Percentiles rank a stretch among this genome's conserved stretches.
Evolutionary conservation across 2,329 filamentous ascomycete species (phyloP).

Genomic region (Boeremia lycopersici): DNA sequence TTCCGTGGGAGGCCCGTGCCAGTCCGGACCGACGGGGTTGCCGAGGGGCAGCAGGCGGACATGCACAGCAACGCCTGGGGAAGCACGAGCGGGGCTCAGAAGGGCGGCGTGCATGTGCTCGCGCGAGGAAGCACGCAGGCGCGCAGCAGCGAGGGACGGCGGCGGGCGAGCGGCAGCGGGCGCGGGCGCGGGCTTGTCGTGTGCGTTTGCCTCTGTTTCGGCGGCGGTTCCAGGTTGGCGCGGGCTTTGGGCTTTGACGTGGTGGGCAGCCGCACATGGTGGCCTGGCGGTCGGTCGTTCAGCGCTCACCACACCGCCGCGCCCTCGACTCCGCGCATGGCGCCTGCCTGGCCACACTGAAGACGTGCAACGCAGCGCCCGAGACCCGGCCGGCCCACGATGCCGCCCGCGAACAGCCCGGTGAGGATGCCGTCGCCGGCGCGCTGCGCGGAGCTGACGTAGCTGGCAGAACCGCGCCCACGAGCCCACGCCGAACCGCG

Average conservation of each 20-base stretch:
- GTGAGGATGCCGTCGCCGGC: slow-evolving; percentile 19
- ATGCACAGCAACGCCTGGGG: slow-evolving; percentile 1
- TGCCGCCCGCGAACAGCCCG: slow-evolving; percentile 47
- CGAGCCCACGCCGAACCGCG: slow-evolving; percentile 13
- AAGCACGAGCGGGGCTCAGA: slow-evolving; percentile 8
- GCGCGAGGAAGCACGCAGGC: not conserved
- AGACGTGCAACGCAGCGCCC: not conserved
- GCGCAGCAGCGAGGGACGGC: not conserved
- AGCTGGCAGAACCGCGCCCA: no score
- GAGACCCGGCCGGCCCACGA: slow-evolving; percentile 13
- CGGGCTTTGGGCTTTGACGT: no score
- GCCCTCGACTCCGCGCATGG: slow-evolving; percentile 23
- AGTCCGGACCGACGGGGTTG: no score
- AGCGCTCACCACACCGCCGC: slow-evolving; percentile 1
- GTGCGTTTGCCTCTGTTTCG: slow-evolving; percentile 15
- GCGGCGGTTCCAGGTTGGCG: slow-evolving; percentile 1
- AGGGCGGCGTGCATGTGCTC: slow-evolving; percentile 2
- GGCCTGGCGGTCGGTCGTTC: slow-evolving; percentile 1
- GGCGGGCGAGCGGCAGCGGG: not conserved
- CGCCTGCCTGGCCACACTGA: slow-evolving; percentile 17
- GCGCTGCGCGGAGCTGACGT: slow-evolving; percentile 26
- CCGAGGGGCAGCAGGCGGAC: no score
- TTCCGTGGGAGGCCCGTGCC: not conserved
- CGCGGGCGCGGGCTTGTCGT: not conserved
- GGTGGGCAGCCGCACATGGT: not conserved